Percentiles rank a stretch among this genome's conserved stretches.
Conservation (phyloP, 768 basidiomycete species). For the Hemileccinum rubropunctum region DNA sequence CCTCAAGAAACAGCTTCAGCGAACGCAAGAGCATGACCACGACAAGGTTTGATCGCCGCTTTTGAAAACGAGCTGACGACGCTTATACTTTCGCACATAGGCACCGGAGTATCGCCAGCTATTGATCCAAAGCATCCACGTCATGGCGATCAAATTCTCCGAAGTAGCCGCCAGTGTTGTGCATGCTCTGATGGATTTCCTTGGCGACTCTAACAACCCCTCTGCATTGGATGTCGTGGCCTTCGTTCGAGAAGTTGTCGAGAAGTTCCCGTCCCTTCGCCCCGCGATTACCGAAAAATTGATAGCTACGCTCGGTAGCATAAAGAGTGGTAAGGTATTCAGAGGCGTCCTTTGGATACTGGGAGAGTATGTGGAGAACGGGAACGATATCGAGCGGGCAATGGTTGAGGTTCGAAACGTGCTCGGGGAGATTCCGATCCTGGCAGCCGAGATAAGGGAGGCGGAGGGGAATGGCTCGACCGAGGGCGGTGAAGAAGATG, state of each 20-base stretch:
- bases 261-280: constrained; percentile 92
- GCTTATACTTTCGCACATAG: constrained; percentile 36
- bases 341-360: constrained; percentile 96
- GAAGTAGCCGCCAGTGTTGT: constrained; percentile 96
- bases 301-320: constrained; percentile 72
- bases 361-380: constrained; percentile 85
- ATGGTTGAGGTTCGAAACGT: constrained; percentile 81
- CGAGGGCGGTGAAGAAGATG: constrained; percentile 46
- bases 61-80: background rate
- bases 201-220: constrained; percentile 92
- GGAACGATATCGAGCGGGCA: constrained; percentile 63
- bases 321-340: constrained; percentile 97
- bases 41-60: constrained; percentile 65
- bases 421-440: constrained; percentile 95
- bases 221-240: constrained; percentile 94
- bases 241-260: constrained; percentile 88
- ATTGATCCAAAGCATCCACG: constrained; percentile 95
- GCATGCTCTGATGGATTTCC: constrained; percentile 90
- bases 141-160: constrained; percentile 91
- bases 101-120: constrained; percentile 94
- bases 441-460: constrained; percentile 86
- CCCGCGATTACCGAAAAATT: constrained; percentile 82
- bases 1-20: constrained; percentile 96
- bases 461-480: constrained; percentile 49
- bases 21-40: constrained; percentile 86